A percentile compares a stretch with the other conserved stretches of the same genome.
phyloP scores from a whole-genome alignment of 768 basidiomycete genomes.

The Naganishia friedmannii region DNA sequence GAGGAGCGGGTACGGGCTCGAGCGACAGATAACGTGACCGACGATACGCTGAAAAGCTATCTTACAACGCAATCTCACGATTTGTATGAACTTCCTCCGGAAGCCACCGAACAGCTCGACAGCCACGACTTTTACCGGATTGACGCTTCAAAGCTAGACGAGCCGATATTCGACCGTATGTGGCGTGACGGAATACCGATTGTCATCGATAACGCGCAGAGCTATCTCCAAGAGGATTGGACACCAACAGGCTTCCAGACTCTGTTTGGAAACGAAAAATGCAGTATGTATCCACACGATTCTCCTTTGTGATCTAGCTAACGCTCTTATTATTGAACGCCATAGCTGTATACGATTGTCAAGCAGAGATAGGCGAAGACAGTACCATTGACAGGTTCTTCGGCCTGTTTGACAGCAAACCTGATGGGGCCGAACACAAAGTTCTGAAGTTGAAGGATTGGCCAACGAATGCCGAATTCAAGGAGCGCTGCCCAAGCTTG shows the following conservation, averaged over 20 bases:
- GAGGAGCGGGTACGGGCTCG: slow-evolving; percentile 13
- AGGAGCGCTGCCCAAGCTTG: slow-evolving; percentile 73
- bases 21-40: background rate
- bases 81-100: background rate
- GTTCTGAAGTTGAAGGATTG: slow-evolving; percentile 88
- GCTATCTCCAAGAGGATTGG: slow-evolving; percentile 70
- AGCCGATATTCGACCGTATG: slow-evolving; percentile 63
- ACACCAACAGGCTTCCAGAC: slow-evolving; percentile 71
- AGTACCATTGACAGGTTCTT: slow-evolving; percentile 78
- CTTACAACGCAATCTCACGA: background rate
- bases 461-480: slow-evolving; percentile 85
- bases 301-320: background rate
- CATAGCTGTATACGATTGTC: slow-evolving; percentile 77
- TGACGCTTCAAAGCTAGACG: slow-evolving; percentile 58
- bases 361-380: slow-evolving; percentile 64
- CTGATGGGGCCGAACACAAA: slow-evolving; percentile 55
- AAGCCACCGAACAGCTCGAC: slow-evolving; percentile 52
- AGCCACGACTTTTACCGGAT: slow-evolving; percentile 58
- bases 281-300: slow-evolving; percentile 36
- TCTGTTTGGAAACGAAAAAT: slow-evolving; percentile 32
- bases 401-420: slow-evolving; percentile 67
- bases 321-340: background rate
- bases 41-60: background rate
- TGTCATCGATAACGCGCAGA: slow-evolving; percentile 66
- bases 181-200: slow-evolving; percentile 76